Percentiles rank a stretch among this genome's conserved stretches.
Conservation (phyloP, 805 yeast species). For the Blastobotrys chiropterorum region DNA sequence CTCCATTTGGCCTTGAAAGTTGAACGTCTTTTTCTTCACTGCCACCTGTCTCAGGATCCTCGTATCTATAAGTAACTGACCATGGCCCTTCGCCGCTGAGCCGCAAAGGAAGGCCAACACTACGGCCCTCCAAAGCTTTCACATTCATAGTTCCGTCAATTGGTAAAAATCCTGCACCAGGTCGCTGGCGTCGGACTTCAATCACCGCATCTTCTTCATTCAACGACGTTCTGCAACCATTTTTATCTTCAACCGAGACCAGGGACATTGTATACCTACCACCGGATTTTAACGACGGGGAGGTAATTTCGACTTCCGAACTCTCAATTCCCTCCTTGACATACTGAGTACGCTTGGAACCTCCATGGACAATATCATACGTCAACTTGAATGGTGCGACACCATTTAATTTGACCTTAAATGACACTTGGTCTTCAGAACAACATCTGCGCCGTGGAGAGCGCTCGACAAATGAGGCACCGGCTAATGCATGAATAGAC, state of each 20-base stretch:
- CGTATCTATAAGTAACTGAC: constrained; percentile 26
- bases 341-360: constrained; percentile 43
- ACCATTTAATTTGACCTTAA: constrained; percentile 66
- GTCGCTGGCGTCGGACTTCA: constrained; percentile 64
- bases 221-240: constrained; percentile 70
- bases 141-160: constrained; percentile 30
- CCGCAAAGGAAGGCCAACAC: constrained; percentile 51
- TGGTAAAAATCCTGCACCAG: constrained; percentile 46
- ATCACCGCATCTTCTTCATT: constrained; percentile 58
- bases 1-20: constrained; percentile 20
- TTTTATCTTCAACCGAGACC: constrained; percentile 63
- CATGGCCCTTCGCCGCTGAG: constrained; percentile 55
- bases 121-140: constrained; percentile 47
- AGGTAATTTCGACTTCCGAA: constrained; percentile 37
- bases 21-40: constrained; percentile 6
- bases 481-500: constrained; percentile 33
- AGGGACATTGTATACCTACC: constrained; percentile 67
- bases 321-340: constrained; percentile 37
- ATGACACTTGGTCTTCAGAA: constrained; percentile 38
- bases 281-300: constrained; percentile 55
- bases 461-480: constrained; percentile 31
- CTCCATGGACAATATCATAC: constrained; percentile 61
- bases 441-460: constrained; percentile 34
- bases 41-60: constrained; percentile 6
- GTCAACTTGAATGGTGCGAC: constrained; percentile 68